A percentile compares a stretch with the other conserved stretches of the same genome.
Evolutionary conservation across 441 rosid genomes (phyloP).

Genomic region (Sinapis alba): DNA sequence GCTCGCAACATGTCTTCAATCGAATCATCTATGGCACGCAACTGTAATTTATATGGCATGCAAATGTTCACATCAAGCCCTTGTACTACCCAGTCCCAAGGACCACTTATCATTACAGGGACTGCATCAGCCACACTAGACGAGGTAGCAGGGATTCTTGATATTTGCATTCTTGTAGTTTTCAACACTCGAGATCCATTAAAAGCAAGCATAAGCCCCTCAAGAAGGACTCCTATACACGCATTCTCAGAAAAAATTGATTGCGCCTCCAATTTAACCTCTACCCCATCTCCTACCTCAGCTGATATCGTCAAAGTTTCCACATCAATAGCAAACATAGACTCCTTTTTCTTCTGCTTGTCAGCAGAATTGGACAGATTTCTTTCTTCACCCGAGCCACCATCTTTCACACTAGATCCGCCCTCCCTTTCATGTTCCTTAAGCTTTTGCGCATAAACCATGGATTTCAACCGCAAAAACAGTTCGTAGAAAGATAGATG

Average conservation of each 20-base stretch:
- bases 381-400: slow-evolving; percentile 50
- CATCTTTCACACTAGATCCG: slow-evolving; percentile 48
- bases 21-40: slow-evolving; percentile 99
- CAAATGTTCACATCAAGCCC: slow-evolving; percentile 90
- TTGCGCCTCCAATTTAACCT: slow-evolving; percentile 75
- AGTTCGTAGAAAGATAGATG: slow-evolving; percentile 87
- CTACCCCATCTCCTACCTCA: slow-evolving; percentile 97
- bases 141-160: slow-evolving; percentile 84
- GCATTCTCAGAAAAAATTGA: slow-evolving; percentile 99
- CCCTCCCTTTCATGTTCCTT: slow-evolving; percentile 53
- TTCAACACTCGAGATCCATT: slow-evolving; percentile 78
- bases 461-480: slow-evolving; percentile 64
- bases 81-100: slow-evolving; percentile 99
- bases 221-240: slow-evolving; percentile 94
- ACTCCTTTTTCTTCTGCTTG: slow-evolving; percentile 83
- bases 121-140: slow-evolving; percentile 55
- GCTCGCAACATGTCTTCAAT: slow-evolving; percentile 94
- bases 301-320: slow-evolving; percentile 85
- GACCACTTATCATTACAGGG: slow-evolving; percentile 42
- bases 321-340: slow-evolving; percentile 96
- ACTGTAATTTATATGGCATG: slow-evolving; percentile 90
- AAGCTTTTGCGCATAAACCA: slow-evolving; percentile 65
- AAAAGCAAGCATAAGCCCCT: slow-evolving; percentile 80
- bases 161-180: slow-evolving; percentile 96
- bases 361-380: slow-evolving; percentile 52